These are phyloP conservation scores for Litchi chinensis DNA, from an alignment of 345 rosid genomes.

Conservation along the genomic window DNA sequence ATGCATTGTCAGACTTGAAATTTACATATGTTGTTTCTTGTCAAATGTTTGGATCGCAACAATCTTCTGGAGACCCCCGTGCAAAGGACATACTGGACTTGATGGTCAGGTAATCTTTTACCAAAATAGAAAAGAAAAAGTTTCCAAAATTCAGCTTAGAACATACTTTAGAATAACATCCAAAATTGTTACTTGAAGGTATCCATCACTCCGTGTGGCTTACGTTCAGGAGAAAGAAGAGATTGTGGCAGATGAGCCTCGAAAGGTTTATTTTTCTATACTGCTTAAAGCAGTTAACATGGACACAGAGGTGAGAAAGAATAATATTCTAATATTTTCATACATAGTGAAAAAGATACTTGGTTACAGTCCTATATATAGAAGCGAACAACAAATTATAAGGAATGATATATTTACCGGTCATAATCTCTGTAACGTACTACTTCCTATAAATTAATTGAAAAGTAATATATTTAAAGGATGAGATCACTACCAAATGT, in stretches of 20 bases:
- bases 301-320: too few species aligned
- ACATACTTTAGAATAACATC: slow-evolving; percentile 19
- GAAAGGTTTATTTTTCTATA: slow-evolving; percentile 77
- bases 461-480: too few species aligned
- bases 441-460: too few species aligned
- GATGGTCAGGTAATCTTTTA: slow-evolving; percentile 68
- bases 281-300: slow-evolving; percentile 78
- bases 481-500: too few species aligned
- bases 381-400: too few species aligned
- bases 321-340: too few species aligned
- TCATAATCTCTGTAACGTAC: too few species aligned
- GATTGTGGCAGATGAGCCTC: slow-evolving; percentile 37
- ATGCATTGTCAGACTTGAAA: slow-evolving; percentile 86
- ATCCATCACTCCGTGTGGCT: slow-evolving; percentile 90
- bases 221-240: slow-evolving; percentile 96
- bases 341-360: too few species aligned
- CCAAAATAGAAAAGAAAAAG: slow-evolving; percentile 10
- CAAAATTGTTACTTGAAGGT: slow-evolving; percentile 48
- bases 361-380: too few species aligned
- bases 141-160: neutral
- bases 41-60: slow-evolving; percentile 83
- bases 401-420: too few species aligned
- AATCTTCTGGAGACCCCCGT: slow-evolving; percentile 84
- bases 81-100: slow-evolving; percentile 78
- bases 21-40: slow-evolving; percentile 82